Conservation (phyloP, 805 yeast species). For the Wickerhamiella occidentalis region DNA sequence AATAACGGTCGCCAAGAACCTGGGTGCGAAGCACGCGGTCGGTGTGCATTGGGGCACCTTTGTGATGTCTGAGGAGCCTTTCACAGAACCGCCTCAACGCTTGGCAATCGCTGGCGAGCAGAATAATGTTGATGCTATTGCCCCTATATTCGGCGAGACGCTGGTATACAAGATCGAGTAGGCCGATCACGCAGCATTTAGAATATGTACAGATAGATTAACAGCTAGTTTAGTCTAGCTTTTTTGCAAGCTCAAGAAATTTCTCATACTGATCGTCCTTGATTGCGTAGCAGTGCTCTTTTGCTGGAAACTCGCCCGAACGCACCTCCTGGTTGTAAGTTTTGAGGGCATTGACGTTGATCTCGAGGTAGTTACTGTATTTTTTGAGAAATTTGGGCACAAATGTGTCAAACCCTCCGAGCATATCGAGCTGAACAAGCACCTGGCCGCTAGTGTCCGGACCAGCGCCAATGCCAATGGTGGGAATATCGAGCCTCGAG, state of each 20-base stretch:
- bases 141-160: slow-evolving; percentile 70
- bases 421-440: slow-evolving; percentile 69
- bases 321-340: slow-evolving; percentile 52
- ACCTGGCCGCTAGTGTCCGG: slow-evolving; percentile 76
- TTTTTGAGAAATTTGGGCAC: slow-evolving; percentile 65
- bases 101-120: slow-evolving; percentile 41
- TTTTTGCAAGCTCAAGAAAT: slow-evolving; percentile 28
- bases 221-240: too few species aligned
- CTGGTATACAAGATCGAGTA: slow-evolving; percentile 31
- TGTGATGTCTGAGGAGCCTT: slow-evolving; percentile 76
- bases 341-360: slow-evolving; percentile 40
- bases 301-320: slow-evolving; percentile 44
- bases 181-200: too few species aligned
- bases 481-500: slow-evolving; percentile 48
- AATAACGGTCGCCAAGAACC: slow-evolving; percentile 48
- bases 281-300: slow-evolving; percentile 56
- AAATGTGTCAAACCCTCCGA: slow-evolving; percentile 48
- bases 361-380: slow-evolving; percentile 42
- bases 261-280: slow-evolving; percentile 47
- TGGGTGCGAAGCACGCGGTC: slow-evolving; percentile 49
- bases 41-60: slow-evolving; percentile 98
- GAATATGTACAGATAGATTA: too few species aligned
- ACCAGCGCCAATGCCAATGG: slow-evolving; percentile 96
- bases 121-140: slow-evolving; percentile 34
- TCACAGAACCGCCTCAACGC: slow-evolving; percentile 63